Evolutionary conservation across 2,329 filamentous ascomycete genomes (phyloP).

Genomic region (Magnaporthiopsis poae): DNA sequence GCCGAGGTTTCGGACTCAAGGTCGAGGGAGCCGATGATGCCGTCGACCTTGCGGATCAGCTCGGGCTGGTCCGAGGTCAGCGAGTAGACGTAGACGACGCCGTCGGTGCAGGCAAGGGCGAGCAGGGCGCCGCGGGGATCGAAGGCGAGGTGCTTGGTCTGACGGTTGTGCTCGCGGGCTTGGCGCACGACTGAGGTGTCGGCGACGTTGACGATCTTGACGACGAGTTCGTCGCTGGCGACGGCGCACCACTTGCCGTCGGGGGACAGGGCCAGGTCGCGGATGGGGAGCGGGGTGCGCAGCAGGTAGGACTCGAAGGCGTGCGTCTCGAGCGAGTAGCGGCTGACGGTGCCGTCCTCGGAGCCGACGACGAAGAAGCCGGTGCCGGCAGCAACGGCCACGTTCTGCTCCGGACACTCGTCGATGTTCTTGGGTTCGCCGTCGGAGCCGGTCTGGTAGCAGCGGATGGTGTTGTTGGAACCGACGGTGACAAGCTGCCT

Average conservation of each 20-base stretch:
- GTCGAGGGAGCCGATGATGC: constrained; percentile 70
- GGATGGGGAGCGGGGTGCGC: constrained; percentile 73
- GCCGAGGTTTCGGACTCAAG: constrained; percentile 67
- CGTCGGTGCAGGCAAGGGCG: constrained; percentile 78
- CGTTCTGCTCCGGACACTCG: constrained; percentile 78
- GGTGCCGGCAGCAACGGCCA: constrained; percentile 65
- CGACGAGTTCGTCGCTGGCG: constrained; percentile 87
- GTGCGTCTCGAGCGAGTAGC: constrained; percentile 70
- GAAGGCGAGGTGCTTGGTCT: constrained; percentile 87
- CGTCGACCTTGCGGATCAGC: constrained; percentile 74
- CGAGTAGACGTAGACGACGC: constrained; percentile 82
- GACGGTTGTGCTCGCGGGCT: constrained; percentile 71
- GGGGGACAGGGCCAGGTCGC: constrained; percentile 73
- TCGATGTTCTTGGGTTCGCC: constrained; percentile 89
- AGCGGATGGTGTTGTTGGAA: constrained; percentile 82
- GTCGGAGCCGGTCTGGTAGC: constrained; percentile 84
- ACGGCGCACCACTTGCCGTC: constrained; percentile 85
- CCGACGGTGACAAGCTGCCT: constrained; percentile 80
- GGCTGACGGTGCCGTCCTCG: constrained; percentile 91
- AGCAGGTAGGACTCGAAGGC: constrained; percentile 72
- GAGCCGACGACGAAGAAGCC: constrained; percentile 80
- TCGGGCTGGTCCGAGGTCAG: constrained; percentile 68
- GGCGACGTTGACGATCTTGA: constrained; percentile 75
- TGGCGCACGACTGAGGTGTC: constrained; percentile 69
- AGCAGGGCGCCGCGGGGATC: constrained; percentile 68